phyloP scores from a whole-genome alignment of 345 rosid genomes.

The Ceriops tagal region DNA sequence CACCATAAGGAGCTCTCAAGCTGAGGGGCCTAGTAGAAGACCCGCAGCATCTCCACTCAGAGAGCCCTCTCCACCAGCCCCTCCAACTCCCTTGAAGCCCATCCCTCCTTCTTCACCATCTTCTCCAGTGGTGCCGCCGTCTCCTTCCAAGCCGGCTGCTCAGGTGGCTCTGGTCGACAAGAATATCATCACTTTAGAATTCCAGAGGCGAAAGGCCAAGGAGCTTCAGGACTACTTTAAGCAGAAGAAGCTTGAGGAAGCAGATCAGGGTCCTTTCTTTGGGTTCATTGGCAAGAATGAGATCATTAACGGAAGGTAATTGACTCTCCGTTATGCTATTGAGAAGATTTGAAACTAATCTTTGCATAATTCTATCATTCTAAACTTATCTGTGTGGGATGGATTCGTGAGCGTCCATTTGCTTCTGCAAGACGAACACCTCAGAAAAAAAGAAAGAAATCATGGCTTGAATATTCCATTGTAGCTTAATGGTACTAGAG shows the following conservation, averaged over 20 bases:
- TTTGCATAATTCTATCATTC: too few relatives aligned
- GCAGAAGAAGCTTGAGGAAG: slow-evolving; percentile 84
- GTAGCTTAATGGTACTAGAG: too few relatives aligned
- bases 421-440: too few relatives aligned
- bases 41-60: slow-evolving; percentile 67
- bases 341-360: background rate
- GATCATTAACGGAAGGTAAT: slow-evolving; percentile 88
- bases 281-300: slow-evolving; percentile 84
- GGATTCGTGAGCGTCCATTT: too few relatives aligned
- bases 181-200: slow-evolving; percentile 60
- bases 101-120: slow-evolving; percentile 37
- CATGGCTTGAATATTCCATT: too few relatives aligned
- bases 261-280: slow-evolving; percentile 88
- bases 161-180: slow-evolving; percentile 31
- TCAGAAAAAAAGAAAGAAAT: too few relatives aligned
- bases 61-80: slow-evolving; percentile 35
- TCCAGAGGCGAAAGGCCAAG: slow-evolving; percentile 89
- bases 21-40: slow-evolving; percentile 86
- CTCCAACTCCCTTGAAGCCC: slow-evolving; percentile 37
- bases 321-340: background rate
- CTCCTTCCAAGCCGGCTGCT: slow-evolving; percentile 20
- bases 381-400: too few relatives aligned
- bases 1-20: slow-evolving; percentile 64
- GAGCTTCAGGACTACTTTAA: slow-evolving; percentile 87
- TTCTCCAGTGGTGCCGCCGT: slow-evolving; percentile 22